phyloP scores from a whole-genome alignment of 139 green algal genomes.

The Astrephomene gubernaculifera region DNA sequence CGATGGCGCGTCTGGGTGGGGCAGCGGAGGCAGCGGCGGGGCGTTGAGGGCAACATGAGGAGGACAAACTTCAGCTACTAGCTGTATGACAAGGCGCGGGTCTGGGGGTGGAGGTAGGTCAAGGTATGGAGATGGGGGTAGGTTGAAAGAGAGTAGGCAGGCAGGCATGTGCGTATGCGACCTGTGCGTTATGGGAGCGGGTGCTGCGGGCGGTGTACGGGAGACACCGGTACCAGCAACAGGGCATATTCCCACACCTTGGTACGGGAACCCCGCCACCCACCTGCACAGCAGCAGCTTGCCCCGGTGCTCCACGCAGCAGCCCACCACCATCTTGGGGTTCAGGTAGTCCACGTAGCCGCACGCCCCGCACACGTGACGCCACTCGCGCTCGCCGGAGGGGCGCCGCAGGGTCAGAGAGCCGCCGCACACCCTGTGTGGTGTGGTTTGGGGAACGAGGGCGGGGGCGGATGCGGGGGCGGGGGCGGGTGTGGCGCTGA shows the following conservation, averaged over 20 bases:
- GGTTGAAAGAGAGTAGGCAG: no score
- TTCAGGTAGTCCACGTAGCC: slow-evolving; percentile 51
- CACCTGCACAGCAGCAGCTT: slow-evolving; percentile 85
- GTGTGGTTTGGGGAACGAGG: neutral
- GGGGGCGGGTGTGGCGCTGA: neutral
- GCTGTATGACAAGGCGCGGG: no score
- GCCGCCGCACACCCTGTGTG: slow-evolving; percentile 68
- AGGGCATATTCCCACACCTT: no score
- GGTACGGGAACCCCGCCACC: no score
- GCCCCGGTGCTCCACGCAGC: slow-evolving; percentile 85
- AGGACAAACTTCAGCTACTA: no score
- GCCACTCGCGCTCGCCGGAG: slow-evolving; percentile 66
- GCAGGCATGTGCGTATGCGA: no score
- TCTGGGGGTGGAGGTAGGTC: no score
- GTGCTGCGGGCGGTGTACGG: no score
- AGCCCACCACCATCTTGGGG: slow-evolving; percentile 79
- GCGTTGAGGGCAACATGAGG: neutral
- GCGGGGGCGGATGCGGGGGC: neutral
- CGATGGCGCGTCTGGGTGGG: slow-evolving; percentile 74
- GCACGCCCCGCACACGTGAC: slow-evolving; percentile 80
- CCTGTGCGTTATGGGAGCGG: no score
- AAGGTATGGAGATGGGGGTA: no score
- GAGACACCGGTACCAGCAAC: no score
- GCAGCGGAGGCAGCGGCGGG: neutral
- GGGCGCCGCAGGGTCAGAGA: slow-evolving; percentile 57